phyloP scores from a whole-genome alignment of 306 rosid genomes.

The Canavalia gladiata region DNA sequence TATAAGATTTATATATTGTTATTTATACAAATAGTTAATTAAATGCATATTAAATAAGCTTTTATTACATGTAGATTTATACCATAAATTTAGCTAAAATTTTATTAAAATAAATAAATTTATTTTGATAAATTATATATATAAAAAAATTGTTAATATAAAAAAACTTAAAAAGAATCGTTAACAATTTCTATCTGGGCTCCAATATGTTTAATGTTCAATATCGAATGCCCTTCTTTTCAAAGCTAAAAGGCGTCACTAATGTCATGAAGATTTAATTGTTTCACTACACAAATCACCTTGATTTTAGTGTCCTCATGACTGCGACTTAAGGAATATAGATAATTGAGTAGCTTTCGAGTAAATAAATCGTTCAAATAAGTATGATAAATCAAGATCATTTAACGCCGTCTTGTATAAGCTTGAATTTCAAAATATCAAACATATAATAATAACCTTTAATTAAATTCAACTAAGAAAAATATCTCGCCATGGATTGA shows the following conservation, averaged over 20 bases:
- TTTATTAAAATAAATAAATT: too few relatives aligned
- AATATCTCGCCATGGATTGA: background rate
- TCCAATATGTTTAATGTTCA: too few relatives aligned
- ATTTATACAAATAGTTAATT: too few relatives aligned
- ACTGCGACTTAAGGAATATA: background rate
- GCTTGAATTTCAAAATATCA: background rate
- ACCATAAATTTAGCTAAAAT: too few relatives aligned
- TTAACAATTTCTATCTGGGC: too few relatives aligned
- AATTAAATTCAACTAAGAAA: background rate
- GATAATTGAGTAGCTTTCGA: background rate
- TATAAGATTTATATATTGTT: too few relatives aligned
- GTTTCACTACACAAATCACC: background rate
- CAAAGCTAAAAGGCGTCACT: background rate
- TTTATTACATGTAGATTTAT: too few relatives aligned
- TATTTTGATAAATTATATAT: too few relatives aligned
- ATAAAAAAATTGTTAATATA: too few relatives aligned
- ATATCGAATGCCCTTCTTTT: background rate
- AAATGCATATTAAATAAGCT: too few relatives aligned
- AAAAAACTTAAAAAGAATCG: too few relatives aligned
- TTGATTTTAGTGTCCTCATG: background rate
- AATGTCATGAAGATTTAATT: too few relatives aligned
- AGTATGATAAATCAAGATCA: background rate
- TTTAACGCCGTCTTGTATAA: background rate
- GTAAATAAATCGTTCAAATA: background rate
- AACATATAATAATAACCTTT: background rate